Conservation (phyloP, 1,139 yeast genomes). For the Geotrichum cucujoidarum region DNA sequence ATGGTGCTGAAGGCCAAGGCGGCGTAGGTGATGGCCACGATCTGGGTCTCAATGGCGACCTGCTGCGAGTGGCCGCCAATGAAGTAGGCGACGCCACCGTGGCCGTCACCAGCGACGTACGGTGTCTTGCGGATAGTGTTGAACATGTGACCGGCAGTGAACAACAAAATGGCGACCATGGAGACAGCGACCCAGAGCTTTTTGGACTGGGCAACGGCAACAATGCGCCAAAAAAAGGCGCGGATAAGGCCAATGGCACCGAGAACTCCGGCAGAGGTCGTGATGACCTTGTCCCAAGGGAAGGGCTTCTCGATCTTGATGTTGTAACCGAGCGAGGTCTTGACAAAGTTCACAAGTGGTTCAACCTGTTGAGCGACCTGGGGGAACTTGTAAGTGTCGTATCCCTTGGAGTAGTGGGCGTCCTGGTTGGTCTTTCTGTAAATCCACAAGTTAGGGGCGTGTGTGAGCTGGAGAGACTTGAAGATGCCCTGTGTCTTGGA, state of each 20-base stretch:
- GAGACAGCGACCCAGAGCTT: constrained; percentile 66
- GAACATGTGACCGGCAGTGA: constrained; percentile 90
- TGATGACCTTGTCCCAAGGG: constrained; percentile 48
- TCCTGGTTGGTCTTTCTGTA: constrained; percentile 52
- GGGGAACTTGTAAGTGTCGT: constrained; percentile 45
- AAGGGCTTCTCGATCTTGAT: constrained; percentile 54
- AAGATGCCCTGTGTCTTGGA: constrained; percentile 52
- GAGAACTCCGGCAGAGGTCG: constrained; percentile 40
- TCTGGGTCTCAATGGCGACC: constrained; percentile 55
- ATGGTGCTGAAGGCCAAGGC: constrained; percentile 39
- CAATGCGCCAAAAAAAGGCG: constrained; percentile 31
- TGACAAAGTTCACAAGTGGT: constrained; percentile 38
- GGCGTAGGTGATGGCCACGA: constrained; percentile 41
- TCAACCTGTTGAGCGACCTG: constrained; percentile 51
- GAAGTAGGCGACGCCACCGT: constrained; percentile 60
- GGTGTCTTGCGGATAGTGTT: constrained; percentile 78
- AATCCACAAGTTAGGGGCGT: constrained; percentile 73
- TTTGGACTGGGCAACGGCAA: constrained; percentile 37
- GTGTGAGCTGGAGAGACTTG: constrained; percentile 49
- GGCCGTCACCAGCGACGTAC: constrained; percentile 52
- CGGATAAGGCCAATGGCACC: constrained; percentile 26
- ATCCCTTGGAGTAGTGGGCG: constrained; percentile 36
- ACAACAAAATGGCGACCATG: constrained; percentile 58
- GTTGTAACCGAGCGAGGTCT: constrained; percentile 41
- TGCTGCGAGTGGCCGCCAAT: constrained; percentile 68